Evolutionary conservation across 768 basidiomycete genomes (phyloP).

Genomic region (Boletus rubescentipes): DNA sequence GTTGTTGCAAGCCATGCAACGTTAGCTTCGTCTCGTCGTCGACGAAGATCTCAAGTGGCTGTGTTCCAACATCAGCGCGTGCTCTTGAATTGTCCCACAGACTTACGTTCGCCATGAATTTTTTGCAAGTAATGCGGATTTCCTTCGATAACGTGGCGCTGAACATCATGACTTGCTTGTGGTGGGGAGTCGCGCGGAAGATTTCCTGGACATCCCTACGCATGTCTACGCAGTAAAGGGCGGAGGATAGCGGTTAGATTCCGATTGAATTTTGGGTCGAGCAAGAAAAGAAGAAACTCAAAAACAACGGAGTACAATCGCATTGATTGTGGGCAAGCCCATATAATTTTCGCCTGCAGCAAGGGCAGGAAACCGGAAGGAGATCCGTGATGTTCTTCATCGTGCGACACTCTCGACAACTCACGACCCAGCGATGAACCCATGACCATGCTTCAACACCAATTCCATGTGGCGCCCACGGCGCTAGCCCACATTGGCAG

Average conservation of each 20-base stretch:
- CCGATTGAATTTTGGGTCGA: conserved; percentile 47
- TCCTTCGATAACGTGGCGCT: conserved; percentile 97
- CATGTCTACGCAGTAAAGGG: conserved; percentile 81
- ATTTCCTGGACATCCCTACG: conserved; percentile 99
- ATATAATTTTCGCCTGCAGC: conserved; percentile 21
- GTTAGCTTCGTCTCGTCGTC: conserved; percentile 99
- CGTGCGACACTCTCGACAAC: conserved; percentile 36
- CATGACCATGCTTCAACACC: conserved; percentile 40
- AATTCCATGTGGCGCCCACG: conserved; percentile 38
- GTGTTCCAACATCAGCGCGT: background rate
- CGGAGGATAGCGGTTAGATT: conserved; percentile 63
- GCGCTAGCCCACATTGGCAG: conserved; percentile 41
- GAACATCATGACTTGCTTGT: conserved; percentile 99
- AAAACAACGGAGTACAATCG: conserved; percentile 27
- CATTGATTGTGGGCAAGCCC: conserved; percentile 12
- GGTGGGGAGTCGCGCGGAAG: conserved; percentile 96
- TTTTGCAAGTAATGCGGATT: conserved; percentile 96
- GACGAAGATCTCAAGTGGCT: conserved; percentile 99
- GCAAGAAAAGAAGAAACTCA: conserved; percentile 53
- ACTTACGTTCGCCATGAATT: conserved; percentile 98
- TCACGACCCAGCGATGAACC: conserved; percentile 36
- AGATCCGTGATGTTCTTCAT: conserved; percentile 37
- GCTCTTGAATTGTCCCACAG: background rate
- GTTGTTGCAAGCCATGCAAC: conserved; percentile 96
- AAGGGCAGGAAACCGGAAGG: conserved; percentile 36